Base-by-base conservation (phyloP, 2,329 filamentous ascomycete species). In the Aureobasidium sp. region DNA sequence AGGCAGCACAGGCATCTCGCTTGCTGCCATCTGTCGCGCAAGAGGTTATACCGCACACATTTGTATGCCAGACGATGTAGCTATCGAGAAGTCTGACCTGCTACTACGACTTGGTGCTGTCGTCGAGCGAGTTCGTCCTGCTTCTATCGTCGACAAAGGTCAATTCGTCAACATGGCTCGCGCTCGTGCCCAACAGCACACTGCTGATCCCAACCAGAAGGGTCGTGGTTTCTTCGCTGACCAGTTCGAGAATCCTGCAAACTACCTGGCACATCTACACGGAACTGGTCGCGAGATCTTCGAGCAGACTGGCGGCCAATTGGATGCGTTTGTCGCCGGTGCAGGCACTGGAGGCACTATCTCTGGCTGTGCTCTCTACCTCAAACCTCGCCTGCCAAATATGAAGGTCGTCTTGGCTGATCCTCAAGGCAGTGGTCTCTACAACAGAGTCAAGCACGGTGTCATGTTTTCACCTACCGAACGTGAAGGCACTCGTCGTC, bases 111-210 rank as follows among this genome's bases (percentile, higher is more conserved):
- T 99, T 15, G 96, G 96, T 72, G 96, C 96, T 48, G 88, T 89
- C n/a, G 95, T 99, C 33, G 95, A 98, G 82, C 89, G 94, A 64
- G 95, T 99, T 2, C 88, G 91, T 8, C 94, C 96, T 16, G 95
- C 95, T 13, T 95, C 95, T 66, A 99, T 99, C 70, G 92, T 97
- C n/a, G 94, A 95, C 72, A 92, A 92, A 20, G 89, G 90, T 63
- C 97, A 99, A 80, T 99, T 97, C 76, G 96, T 99, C 76, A 98
- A 99, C 81, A 87, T 94, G 6, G 96, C 96, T 10, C 88, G 93
- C 31, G 85, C 87, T 27, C 89, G 94, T 59, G 95, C 96, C 0
- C 79, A 79, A 60, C 90, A 94, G 71, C 95, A 98, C 76, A 93
- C 91, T 0, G 80, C 78, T 0, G 81, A 84, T 11, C 76, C 82